Conservation (phyloP, 768 basidiomycete genomes). For the Candolleomyces aberdarensis region DNA sequence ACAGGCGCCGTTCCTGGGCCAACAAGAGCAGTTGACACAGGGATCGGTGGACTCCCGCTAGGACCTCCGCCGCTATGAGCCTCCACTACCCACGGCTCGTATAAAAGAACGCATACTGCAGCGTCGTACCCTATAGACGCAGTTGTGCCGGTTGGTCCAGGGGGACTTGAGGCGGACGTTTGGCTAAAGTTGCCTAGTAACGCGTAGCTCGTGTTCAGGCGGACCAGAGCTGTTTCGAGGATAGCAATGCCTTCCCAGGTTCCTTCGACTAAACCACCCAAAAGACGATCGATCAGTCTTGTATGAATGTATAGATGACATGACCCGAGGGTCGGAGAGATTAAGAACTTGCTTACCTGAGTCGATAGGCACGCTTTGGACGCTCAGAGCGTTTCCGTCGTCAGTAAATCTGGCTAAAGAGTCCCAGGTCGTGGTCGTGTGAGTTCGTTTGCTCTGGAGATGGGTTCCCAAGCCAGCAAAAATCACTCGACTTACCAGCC, state of each 20-base stretch:
- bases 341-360: conserved; percentile 26
- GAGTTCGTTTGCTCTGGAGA: no score
- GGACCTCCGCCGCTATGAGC: conserved; percentile 29
- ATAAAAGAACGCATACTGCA: conserved; percentile 35
- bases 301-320: no score
- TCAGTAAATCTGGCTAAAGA: no score
- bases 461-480: no score
- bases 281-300: background rate
- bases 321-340: background rate
- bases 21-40: conserved; percentile 26
- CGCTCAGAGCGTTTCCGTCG: no score
- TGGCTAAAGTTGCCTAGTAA: conserved; percentile 27
- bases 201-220: conserved; percentile 33
- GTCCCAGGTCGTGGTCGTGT: no score
- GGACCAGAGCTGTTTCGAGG: conserved; percentile 32
- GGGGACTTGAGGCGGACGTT: background rate
- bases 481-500: background rate
- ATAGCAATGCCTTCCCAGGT: conserved; percentile 25
- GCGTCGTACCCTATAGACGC: conserved; percentile 38
- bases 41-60: conserved; percentile 18
- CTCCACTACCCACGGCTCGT: conserved; percentile 41
- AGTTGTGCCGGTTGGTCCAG: background rate
- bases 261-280: background rate
- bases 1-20: conserved; percentile 23
- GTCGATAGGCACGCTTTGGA: no score